phyloP scores from a whole-genome alignment of 2,329 filamentous ascomycete species.

The Didymella exigua region DNA sequence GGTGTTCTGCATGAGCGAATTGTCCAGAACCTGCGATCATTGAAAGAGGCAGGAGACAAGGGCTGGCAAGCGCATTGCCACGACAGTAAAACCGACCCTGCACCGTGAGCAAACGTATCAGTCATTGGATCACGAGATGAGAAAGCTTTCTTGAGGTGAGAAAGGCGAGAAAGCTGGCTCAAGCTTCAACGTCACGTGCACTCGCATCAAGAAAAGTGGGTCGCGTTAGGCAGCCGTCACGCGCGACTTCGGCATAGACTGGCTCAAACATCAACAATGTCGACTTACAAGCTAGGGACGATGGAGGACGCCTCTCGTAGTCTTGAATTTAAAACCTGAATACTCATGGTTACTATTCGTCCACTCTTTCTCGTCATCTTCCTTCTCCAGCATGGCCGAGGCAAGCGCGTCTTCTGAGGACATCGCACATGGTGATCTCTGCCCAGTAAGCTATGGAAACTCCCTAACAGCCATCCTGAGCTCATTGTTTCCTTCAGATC shows the following conservation, averaged over 20 bases:
- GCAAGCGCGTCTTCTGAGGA: constrained; percentile 16
- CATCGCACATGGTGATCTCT: constrained; percentile 51
- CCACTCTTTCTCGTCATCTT: not conserved
- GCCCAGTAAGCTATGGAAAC: constrained; percentile 36
- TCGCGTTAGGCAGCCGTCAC: constrained; percentile 4
- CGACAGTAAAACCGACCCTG: not conserved
- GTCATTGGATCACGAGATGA: not conserved
- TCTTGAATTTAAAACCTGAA: not conserved
- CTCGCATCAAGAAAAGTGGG: not conserved
- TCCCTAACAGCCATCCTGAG: not conserved
- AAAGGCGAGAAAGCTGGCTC: not conserved
- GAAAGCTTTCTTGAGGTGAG: no score
- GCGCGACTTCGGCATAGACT: not conserved
- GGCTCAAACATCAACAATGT: not conserved
- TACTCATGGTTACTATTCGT: not conserved
- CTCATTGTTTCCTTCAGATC: constrained; percentile 35
- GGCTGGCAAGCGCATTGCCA: not conserved
- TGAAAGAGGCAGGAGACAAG: not conserved
- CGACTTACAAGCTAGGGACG: not conserved
- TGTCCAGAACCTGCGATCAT: not conserved
- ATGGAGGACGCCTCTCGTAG: not conserved
- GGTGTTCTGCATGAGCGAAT: not conserved
- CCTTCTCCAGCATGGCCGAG: constrained; percentile 19
- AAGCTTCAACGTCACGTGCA: not conserved
- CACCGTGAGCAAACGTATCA: not conserved